These are phyloP conservation scores for Xylaria scruposa DNA, from an alignment of 495 filamentous ascomycete species.

Conservation along the genomic window DNA sequence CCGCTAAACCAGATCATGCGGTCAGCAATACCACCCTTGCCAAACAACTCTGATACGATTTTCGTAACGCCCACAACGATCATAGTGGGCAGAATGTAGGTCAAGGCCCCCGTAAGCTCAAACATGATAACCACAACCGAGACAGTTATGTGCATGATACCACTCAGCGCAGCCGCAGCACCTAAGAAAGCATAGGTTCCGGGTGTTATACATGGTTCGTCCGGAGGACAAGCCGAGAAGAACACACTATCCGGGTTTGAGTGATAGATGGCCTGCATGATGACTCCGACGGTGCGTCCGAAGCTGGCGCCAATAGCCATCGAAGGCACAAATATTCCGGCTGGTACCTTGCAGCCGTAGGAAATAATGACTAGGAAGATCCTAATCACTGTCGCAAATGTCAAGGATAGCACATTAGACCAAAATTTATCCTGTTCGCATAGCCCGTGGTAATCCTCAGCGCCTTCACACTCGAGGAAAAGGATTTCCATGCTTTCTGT, in stretches of 20 bases:
- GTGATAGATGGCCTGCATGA: conserved; percentile 90
- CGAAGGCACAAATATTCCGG: conserved; percentile 95
- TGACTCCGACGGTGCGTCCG: conserved; percentile 89
- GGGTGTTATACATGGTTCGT: conserved; percentile 95
- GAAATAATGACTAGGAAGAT: conserved; percentile 91
- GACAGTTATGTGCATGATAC: conserved; percentile 97
- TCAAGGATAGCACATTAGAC: conserved; percentile 79
- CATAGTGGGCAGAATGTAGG: conserved; percentile 97
- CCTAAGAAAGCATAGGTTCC: conserved; percentile 96
- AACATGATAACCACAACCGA: conserved; percentile 99
- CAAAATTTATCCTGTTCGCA: conserved; percentile 82
- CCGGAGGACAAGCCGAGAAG: conserved; percentile 86
- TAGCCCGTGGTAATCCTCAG: conserved; percentile 87
- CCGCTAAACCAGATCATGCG: conserved; percentile 99
- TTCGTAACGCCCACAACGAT: conserved; percentile 98
- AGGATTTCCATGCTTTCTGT: conserved; percentile 99
- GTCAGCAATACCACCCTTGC: conserved; percentile 95
- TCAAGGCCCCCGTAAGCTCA: conserved; percentile 91
- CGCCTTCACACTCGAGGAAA: conserved; percentile 93
- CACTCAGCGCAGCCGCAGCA: conserved; percentile 92
- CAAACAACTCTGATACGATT: conserved; percentile 87
- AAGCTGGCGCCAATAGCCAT: conserved; percentile 98
- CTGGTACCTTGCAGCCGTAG: conserved; percentile 97
- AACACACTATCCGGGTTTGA: conserved; percentile 80
- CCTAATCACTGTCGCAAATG: conserved; percentile 80